phyloP scores from a whole-genome alignment of 345 rosid genomes.

The Anacardium occidentale region DNA sequence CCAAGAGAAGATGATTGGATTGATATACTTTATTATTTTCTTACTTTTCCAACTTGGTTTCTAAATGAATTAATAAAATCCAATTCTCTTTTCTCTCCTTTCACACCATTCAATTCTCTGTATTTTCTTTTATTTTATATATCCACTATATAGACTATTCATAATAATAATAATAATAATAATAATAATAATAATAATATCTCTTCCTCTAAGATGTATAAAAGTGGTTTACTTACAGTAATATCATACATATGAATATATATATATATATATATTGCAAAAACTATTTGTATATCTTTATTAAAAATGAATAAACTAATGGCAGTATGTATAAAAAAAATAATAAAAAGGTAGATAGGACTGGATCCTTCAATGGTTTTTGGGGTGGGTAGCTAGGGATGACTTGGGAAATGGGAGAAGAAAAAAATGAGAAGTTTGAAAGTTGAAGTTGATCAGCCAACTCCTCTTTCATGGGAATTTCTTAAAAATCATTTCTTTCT shows the following conservation, averaged over 20 bases:
- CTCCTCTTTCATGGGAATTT: constrained; percentile 12
- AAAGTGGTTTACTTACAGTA: too few species aligned
- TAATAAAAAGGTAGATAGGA: constrained; percentile 6
- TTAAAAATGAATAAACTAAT: too few species aligned
- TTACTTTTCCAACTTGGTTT: constrained; percentile 34
- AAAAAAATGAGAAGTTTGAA: constrained; percentile 21
- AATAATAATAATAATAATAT: too few species aligned
- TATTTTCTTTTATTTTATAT: too few species aligned
- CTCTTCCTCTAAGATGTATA: too few species aligned
- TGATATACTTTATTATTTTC: constrained; percentile 34
- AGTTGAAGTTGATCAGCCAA: constrained; percentile 24
- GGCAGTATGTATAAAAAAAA: not conserved
- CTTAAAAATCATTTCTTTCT: not conserved
- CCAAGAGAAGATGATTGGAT: constrained; percentile 51
- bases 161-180: too few species aligned
- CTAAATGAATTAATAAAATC: not conserved
- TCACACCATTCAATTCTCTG: not conserved
- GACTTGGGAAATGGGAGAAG: constrained; percentile 21
- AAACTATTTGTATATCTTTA: too few species aligned
- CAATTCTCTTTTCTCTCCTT: not conserved
- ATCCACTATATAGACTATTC: too few species aligned
- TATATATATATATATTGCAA: too few species aligned
- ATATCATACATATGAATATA: too few species aligned
- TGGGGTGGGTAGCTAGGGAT: constrained; percentile 19
- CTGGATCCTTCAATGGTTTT: constrained; percentile 19